Evolutionary conservation across 139 green algal species (phyloP).

Genomic region (Chlamydomonas urium): DNA sequence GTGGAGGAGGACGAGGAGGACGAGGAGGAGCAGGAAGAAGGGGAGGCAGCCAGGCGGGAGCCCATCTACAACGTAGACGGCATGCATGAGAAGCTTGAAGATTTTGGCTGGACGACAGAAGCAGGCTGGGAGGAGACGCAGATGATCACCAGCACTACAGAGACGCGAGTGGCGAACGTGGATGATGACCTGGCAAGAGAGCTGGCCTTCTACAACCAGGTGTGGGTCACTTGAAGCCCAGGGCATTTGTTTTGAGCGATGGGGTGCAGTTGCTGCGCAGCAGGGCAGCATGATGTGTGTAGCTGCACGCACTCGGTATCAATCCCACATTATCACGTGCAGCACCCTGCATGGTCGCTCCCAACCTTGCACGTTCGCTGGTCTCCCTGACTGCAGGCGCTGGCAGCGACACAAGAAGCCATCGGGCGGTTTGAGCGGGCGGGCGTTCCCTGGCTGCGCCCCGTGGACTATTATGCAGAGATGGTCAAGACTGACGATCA

Average conservation of each 20-base stretch:
- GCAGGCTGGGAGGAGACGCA: conserved; percentile 50
- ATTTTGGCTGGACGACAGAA: conserved; percentile 75
- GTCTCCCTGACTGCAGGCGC: too few relatives aligned
- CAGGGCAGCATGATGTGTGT: too few relatives aligned
- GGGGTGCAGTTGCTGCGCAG: too few relatives aligned
- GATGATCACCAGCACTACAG: conserved; percentile 33
- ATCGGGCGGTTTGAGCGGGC: conserved; percentile 64
- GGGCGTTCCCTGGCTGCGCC: conserved; percentile 68
- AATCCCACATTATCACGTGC: too few relatives aligned
- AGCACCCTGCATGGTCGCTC: too few relatives aligned
- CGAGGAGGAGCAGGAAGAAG: conserved; percentile 22
- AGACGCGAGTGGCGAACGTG: conserved; percentile 43
- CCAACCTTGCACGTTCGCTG: too few relatives aligned
- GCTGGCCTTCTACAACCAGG: conserved; percentile 92
- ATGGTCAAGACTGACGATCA: conserved; percentile 97
- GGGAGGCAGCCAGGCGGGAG: conserved; percentile 13
- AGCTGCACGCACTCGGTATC: too few relatives aligned
- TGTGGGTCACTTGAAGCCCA: too few relatives aligned
- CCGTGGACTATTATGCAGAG: conserved; percentile 94
- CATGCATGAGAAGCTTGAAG: conserved; percentile 86
- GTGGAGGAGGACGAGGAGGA: conserved; percentile 10
- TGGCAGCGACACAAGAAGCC: conserved; percentile 60
- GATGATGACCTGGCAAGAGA: conserved; percentile 91
- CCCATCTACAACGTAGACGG: conserved; percentile 80
- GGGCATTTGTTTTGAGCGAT: too few relatives aligned